Evolutionary conservation across 1,139 yeast species (phyloP), one percentile per base, ranked within the genome.

Genomic region (Sugiyamaella sp.): DNA sequence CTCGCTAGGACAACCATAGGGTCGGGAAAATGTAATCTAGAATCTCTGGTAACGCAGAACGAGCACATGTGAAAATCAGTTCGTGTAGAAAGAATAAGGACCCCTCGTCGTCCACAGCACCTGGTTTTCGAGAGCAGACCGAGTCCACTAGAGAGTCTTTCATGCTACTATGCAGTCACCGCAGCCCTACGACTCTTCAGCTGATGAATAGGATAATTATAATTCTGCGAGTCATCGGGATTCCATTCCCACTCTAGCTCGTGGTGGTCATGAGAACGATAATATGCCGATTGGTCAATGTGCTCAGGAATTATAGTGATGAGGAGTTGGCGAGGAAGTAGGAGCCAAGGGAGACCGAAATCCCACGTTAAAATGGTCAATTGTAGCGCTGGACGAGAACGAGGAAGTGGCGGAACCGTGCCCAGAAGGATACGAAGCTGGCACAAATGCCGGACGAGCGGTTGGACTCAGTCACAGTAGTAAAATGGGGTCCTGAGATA

Each of bases 1-100:
- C 81, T 79, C 1, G 99, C 99, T 49, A 93, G 76, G 12, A 88
- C 82, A 39, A 85, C 78, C 56, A 93, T 85, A 63, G 93, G 95
- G 70, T 93, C 99, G 85, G 80, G 21, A 85, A 80, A 14, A 93
- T 86, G 66, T 86, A 95, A 63, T 85, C 85, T 4, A 89, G 80
- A 4, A 90, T 79, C 55, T 82, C 82, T 12, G 95, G 85, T 25
- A 93, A 74, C 32, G 68, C 72, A 89, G 19, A 95, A 87, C 68
- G 64, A 22, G 66, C 66, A 44, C 71, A 69, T 24, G 57, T 57
- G 27, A 58, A 54, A 22, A 73, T 62, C 49, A 73, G 57, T 35
- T 60, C 59, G 44, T 62, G 52, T 40, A 73, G 57, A 39, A 69
- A 63, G 21, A 47, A 49, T 21, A 52, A 45, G 49, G 63, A 59